Conservation (phyloP, 176 grass and related monocot species). For the Miscanthus lutarioriparius region DNA sequence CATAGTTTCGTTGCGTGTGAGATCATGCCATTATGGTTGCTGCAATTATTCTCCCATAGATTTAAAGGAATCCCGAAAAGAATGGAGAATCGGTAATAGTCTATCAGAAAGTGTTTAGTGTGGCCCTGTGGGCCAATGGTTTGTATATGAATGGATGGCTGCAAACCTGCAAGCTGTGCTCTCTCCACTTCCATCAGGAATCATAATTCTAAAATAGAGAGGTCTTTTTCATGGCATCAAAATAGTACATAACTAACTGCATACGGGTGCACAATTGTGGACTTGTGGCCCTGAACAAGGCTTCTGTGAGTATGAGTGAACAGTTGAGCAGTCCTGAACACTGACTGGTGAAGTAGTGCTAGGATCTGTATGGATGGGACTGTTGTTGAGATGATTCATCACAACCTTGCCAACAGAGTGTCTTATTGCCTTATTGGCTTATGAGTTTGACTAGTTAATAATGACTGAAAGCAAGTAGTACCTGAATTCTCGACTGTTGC, state of each 20-base stretch:
- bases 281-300: conserved; percentile 2
- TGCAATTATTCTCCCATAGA: conserved; percentile 18
- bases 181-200: conserved; percentile 37
- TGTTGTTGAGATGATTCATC: neutral
- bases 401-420: neutral
- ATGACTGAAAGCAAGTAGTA: neutral
- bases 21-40: neutral
- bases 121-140: neutral
- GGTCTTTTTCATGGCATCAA: conserved; percentile 17
- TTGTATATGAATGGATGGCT: neutral
- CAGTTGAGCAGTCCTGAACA: neutral
- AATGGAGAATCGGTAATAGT: conserved; percentile 31
- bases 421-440: neutral
- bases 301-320: neutral
- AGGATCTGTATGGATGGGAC: conserved; percentile 21
- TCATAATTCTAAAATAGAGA: neutral
- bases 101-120: conserved; percentile 14
- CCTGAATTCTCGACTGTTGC: conserved; percentile 17
- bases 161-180: conserved; percentile 30
- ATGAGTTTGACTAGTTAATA: neutral
- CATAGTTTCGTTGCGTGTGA: neutral
- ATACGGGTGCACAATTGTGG: neutral
- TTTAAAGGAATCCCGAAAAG: conserved; percentile 47
- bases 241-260: neutral
- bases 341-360: conserved; percentile 21